Base-by-base conservation (phyloP, 345 rosid genomes). In the Draba incana region DNA sequence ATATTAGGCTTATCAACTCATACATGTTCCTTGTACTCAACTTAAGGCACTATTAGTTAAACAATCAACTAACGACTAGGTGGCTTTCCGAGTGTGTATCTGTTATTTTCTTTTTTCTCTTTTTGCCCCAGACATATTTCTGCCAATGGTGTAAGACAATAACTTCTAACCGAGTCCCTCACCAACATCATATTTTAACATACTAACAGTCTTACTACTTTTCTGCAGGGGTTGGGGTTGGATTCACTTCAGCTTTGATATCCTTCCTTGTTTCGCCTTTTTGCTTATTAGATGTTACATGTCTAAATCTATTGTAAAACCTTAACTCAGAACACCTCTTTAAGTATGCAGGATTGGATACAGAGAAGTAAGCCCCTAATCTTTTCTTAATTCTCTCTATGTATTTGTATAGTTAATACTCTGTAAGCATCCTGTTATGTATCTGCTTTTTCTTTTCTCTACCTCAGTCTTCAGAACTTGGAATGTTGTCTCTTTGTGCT, bases 401-500 rank as follows among this genome's bases (percentile, higher is more conserved):
- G 64, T 54, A 8, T 3, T 38, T 27, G 11, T 16, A 16, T 56
- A 16, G 28, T 9, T 13, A 20, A 48, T 57, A 38, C 15, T 37
- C 11, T 13, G 60, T 57, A 43, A 56, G 4, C 64, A 48, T 47
- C 12, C 11, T 54, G 30, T 71, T 51, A 27, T 60, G 56, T 46
- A 20, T 47, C 28, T 57, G 64, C 10, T 57, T 56, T 63, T n/a
- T 51, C 38, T 46, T 37, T 53, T 35, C 46, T 51, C 51, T 47
- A 51, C 44, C 24, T 62, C 95, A 94, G 99, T 77, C 95, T 88
- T 68, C 97, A 91, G 79, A 94, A 94, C 80, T 73, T 94, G 83
- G 99, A 94, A 80, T 86, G 96, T 82, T 94, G 99, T 81, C 99
- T 94, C 49, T 84, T 94, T 59, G 99, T 94, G 51, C 92, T 91